Evolutionary conservation across 1,284 basidiomycete genomes (phyloP).

Genomic region (Bondarzewia mesenterica): DNA sequence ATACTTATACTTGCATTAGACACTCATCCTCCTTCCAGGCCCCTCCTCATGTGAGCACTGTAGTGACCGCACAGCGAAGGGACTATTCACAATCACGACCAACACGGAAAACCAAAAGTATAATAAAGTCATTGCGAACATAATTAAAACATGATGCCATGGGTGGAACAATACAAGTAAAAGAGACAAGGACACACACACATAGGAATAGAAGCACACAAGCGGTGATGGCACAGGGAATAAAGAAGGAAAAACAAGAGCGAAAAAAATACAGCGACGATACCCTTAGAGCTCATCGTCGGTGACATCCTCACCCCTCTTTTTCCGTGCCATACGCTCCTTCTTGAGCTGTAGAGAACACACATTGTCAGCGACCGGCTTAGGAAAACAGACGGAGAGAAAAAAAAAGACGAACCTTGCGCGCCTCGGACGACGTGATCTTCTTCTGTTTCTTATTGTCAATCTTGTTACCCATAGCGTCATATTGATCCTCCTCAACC

Average conservation of each 20-base stretch:
- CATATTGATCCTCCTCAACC: constrained; percentile 84
- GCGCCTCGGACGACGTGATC: constrained; percentile 69
- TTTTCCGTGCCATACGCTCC: constrained; percentile 87
- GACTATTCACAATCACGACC: too few species aligned
- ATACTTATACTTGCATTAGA: too few species aligned
- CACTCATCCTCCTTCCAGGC: too few species aligned
- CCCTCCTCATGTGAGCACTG: too few species aligned
- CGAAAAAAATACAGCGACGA: constrained; percentile 5
- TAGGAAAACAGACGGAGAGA: constrained; percentile 13
- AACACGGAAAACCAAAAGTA: neutral
- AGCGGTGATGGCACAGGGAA: constrained; percentile 6
- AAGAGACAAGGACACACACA: neutral
- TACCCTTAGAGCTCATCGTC: constrained; percentile 56
- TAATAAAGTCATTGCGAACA: neutral
- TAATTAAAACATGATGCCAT: constrained; percentile 3
- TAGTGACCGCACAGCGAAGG: too few species aligned
- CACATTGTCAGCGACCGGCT: too few species aligned
- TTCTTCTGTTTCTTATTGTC: constrained; percentile 82
- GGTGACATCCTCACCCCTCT: constrained; percentile 70
- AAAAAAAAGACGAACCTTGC: constrained; percentile 49
- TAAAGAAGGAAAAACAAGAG: constrained; percentile 11
- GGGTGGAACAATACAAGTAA: neutral
- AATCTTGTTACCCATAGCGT: constrained; percentile 96
- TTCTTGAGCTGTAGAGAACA: constrained; percentile 62
- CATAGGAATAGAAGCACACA: neutral